Percentiles rank a stretch among this genome's conserved stretches.
phyloP scores from a whole-genome alignment of 2,329 filamentous ascomycete species.

The Claviceps sp. region DNA sequence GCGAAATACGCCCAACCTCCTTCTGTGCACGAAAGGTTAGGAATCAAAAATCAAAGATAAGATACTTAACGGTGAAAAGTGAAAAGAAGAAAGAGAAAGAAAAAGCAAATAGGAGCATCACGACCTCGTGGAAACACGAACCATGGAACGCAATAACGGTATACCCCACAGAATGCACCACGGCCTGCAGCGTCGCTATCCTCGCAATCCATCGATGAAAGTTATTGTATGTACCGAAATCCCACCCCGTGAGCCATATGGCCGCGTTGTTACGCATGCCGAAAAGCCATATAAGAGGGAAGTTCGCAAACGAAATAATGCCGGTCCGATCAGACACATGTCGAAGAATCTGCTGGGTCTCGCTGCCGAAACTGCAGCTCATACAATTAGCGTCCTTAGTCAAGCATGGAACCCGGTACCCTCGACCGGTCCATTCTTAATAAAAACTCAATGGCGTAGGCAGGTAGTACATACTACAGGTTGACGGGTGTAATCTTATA shows the following conservation, averaged over 20 bases:
- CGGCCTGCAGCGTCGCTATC: constrained; percentile 45
- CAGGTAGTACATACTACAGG: constrained; percentile 23
- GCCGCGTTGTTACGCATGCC: constrained; percentile 53
- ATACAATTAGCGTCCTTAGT: not conserved
- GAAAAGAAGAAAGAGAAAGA: not conserved
- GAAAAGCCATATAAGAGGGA: constrained; percentile 54
- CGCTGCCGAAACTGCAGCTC: constrained; percentile 19
- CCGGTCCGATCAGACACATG: constrained; percentile 52
- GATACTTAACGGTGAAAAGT: no score
- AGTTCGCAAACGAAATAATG: constrained; percentile 48
- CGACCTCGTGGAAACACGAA: constrained; percentile 7
- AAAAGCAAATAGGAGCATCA: not conserved
- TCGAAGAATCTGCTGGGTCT: constrained; percentile 27
- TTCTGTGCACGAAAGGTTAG: constrained; percentile 12
- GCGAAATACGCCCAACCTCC: constrained; percentile 24
- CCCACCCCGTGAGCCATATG: constrained; percentile 56
- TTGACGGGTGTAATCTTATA: constrained; percentile 25
- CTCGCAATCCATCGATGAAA: constrained; percentile 56
- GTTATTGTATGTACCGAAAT: constrained; percentile 50
- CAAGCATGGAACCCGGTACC: no score
- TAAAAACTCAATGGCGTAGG: not conserved
- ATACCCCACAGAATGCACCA: constrained; percentile 50
- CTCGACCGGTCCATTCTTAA: not conserved
- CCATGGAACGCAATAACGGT: constrained; percentile 29
- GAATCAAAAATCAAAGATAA: not conserved